Base-by-base conservation (phyloP, 2,329 filamentous ascomycete genomes). In the Colletotrichum coccodes region DNA sequence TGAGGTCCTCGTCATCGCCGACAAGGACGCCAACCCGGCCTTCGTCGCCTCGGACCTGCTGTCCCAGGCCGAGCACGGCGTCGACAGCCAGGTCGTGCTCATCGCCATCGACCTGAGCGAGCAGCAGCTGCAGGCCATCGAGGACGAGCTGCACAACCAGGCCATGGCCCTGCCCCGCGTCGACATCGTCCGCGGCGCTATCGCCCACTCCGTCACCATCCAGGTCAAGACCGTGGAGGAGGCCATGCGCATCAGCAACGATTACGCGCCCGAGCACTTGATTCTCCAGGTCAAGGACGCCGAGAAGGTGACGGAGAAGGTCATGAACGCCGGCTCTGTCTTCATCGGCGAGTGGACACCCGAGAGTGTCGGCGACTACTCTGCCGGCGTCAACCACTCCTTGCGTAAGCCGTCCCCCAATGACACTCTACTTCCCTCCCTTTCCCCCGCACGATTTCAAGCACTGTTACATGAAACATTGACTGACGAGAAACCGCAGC, bases 321-420 rank as follows among this genome's bases (percentile, higher is more conserved):
- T 99, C 28, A 89, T 94, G 83, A 98, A 99, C 75, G 96, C 96
- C 2, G 96, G 96, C 21, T 97, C 94, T 78, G 95, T 99, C 7
- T 99, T 99, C 78, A 91, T 98, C 72, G 96, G 96, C 11, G 87
- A 92, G 72, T 99, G 96, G 96, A 98, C 96, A 0, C 96, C 96
- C 6, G 96, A 99, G 83, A 97, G 94, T 79, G 96, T 99, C 3
- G 96, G 96, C 52, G 96, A 99, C 79, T 99, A 99, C 83, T 97
- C 94, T 71, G 96, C 96, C 60, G 96, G 96, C 76, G 96, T 99
- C 47, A 99, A 99, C 80, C 96, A 99, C 85, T 97, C 94, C 67
- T 84, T 99, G 72, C 96, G 94, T 97, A 91, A 89, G 94, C 91
- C 42, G 57, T 8, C 21, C 34, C 53, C 58, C 49, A 36, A n/a